Percentiles rank a stretch among this genome's conserved stretches.
Evolutionary conservation across 2,329 filamentous ascomycete genomes (phyloP).

Genomic region (Aspergillus aculeatinus): DNA sequence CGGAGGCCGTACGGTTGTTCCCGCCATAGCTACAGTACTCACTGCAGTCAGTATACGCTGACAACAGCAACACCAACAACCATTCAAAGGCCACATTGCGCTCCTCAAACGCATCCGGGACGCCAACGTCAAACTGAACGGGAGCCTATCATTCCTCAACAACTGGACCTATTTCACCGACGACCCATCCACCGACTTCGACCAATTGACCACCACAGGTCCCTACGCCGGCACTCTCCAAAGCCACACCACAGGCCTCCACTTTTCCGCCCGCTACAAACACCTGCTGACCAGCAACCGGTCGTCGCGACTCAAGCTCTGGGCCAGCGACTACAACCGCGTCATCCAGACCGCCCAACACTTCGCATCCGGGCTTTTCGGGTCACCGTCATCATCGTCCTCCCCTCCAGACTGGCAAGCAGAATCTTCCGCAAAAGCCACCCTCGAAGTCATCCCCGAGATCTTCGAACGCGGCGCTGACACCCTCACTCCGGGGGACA

Average conservation of each 20-base stretch:
- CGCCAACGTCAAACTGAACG: slow-evolving; percentile 44
- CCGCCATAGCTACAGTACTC: neutral
- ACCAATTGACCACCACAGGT: slow-evolving; percentile 56
- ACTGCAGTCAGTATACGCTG: neutral
- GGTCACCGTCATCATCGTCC: slow-evolving; percentile 27
- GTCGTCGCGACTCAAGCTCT: slow-evolving; percentile 45
- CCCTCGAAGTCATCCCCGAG: slow-evolving; percentile 56
- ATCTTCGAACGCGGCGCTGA: slow-evolving; percentile 50
- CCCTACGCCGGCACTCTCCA: slow-evolving; percentile 57
- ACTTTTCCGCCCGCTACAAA: slow-evolving; percentile 54
- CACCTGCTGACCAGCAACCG: slow-evolving; percentile 41
- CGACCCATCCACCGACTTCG: slow-evolving; percentile 46
- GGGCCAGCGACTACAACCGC: slow-evolving; percentile 55
- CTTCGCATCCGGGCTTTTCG: slow-evolving; percentile 58
- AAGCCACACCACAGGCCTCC: slow-evolving; percentile 55
- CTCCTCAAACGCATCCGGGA: slow-evolving; percentile 50
- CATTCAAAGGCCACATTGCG: slow-evolving; percentile 44
- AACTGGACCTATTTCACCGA: slow-evolving; percentile 56
- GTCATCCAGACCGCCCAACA: slow-evolving; percentile 58
- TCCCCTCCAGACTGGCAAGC: slow-evolving; percentile 39
- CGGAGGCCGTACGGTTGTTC: slow-evolving; percentile 47
- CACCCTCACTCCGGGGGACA: slow-evolving; percentile 57
- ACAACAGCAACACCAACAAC: neutral
- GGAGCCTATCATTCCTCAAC: slow-evolving; percentile 55
- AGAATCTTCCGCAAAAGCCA: slow-evolving; percentile 28